Evolutionary conservation across 805 yeast species (phyloP).

Genomic region (Nematodospora valgi): DNA sequence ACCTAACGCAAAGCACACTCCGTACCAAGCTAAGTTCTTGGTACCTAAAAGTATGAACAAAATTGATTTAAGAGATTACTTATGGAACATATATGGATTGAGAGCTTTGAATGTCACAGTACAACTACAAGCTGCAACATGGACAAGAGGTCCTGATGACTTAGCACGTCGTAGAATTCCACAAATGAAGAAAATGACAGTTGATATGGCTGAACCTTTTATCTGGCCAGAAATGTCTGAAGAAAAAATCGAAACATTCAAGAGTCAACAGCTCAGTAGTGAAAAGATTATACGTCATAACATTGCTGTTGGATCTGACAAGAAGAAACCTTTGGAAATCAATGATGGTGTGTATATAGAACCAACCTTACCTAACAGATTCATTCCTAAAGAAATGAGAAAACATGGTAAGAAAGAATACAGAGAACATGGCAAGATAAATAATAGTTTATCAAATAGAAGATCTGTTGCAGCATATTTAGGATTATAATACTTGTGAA

Average conservation of each 20-base stretch:
- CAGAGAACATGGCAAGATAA: not conserved
- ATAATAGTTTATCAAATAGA: not conserved
- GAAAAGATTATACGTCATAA: conserved; percentile 50
- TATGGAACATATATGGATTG: conserved; percentile 85
- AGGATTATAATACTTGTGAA: conserved; percentile 22
- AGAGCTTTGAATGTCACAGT: conserved; percentile 87
- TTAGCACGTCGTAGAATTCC: conserved; percentile 72
- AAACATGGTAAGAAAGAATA: conserved; percentile 19
- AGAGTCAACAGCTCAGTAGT: conserved; percentile 40
- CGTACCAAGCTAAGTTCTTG: conserved; percentile 93
- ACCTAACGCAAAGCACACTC: conserved; percentile 95
- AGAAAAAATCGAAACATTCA: conserved; percentile 27
- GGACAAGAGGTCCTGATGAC: conserved; percentile 49
- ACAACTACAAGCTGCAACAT: conserved; percentile 73
- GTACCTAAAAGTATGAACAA: conserved; percentile 94
- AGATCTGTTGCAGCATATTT: not conserved
- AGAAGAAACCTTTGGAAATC: conserved; percentile 61
- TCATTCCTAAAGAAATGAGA: conserved; percentile 26
- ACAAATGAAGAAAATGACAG: conserved; percentile 92
- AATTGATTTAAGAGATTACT: conserved; percentile 89
- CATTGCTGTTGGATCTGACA: conserved; percentile 61
- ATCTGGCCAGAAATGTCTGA: conserved; percentile 78
- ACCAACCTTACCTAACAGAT: conserved; percentile 40
- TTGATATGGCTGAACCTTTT: conserved; percentile 93
- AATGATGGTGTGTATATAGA: conserved; percentile 66